These are phyloP conservation scores for Daldinia decipiens DNA, from an alignment of 495 filamentous ascomycete genomes.

Conservation along the genomic window DNA sequence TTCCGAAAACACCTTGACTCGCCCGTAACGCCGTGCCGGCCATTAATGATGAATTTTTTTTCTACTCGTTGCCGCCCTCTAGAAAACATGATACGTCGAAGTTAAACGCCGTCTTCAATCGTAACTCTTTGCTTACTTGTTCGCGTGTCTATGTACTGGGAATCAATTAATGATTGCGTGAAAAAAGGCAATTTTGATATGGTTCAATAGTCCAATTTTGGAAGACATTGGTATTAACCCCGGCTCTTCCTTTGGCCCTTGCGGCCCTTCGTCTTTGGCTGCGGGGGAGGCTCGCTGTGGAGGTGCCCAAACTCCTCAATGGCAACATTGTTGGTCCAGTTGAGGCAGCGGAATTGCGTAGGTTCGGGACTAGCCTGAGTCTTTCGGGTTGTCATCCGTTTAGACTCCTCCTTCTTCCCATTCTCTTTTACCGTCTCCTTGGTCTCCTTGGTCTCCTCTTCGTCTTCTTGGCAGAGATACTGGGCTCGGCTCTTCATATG, in stretches of 20 bases:
- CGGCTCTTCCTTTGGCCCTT: constrained; percentile 38
- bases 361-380: constrained; percentile 62
- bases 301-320: constrained; percentile 80
- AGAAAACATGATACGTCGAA: constrained; percentile 7
- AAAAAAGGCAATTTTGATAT: not conserved
- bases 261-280: constrained; percentile 54
- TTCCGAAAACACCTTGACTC: not conserved
- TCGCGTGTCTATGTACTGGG: constrained; percentile 23
- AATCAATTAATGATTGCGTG: not conserved
- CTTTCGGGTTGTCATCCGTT: constrained; percentile 82
- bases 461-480: constrained; percentile 66
- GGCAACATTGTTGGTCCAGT: constrained; percentile 84
- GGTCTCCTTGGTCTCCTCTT: constrained; percentile 58
- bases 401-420: constrained; percentile 53
- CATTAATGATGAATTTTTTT: constrained; percentile 18
- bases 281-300: constrained; percentile 79
- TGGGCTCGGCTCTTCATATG: constrained; percentile 82
- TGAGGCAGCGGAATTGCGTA: constrained; percentile 73
- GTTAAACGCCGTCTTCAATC: constrained; percentile 15
- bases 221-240: constrained; percentile 12
- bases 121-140: constrained; percentile 11
- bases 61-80: constrained; percentile 28
- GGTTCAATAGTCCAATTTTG: not conserved
- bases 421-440: constrained; percentile 66
- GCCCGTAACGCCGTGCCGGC: constrained; percentile 25